Evolutionary conservation across 768 basidiomycete genomes (phyloP), one percentile per base, ranked within the genome.

Genomic region (Rhodotorula diobovata): DNA sequence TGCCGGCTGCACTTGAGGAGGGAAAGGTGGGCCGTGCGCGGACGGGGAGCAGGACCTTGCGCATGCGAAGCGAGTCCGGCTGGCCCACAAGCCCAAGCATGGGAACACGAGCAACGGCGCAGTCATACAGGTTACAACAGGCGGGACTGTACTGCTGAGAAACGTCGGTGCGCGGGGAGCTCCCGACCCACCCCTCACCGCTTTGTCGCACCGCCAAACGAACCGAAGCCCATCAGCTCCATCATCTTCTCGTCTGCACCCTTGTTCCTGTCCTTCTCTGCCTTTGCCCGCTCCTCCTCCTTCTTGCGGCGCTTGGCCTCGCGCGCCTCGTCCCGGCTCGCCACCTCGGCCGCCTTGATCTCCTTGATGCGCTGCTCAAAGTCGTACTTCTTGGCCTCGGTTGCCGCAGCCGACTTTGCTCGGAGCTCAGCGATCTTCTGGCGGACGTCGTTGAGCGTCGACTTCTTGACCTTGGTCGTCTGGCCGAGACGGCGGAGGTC

Each of bases 401-500:
- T 87, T 15, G 88, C 88, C 53, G 90, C 88, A 71, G 88, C 89
- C 4, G 94, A 94, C 80, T 88, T 88, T 80, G 91, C 93, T 23
- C 95, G 88, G 41, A 99, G 83, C 48, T 85, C 82, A 0, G 91
- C 90, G 81, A 99, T 98, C 70, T 90, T 88, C 11, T 88, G 88
- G 56, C 92, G 90, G 63, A 99, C 96, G 82, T 99, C 92, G 74
- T 88, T 88, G 28, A 98, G 81, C 1, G 94, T 94, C 4, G 96
- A 97, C 28, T 93, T 86, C 77, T 88, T 88, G 65, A 96, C 84
- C 65, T 88, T 89, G 30, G 95, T 99, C 4, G 92, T 92, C 82
- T 98, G 96, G n/a, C 96, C 96, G n/a, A 98, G 77, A 35, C 84
- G 86, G 53, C 93, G 88, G 61, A 99, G 84, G 84, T 99, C 96